Evolutionary conservation across 148 eudicot species (phyloP).

Genomic region (Polygonum aviculare): DNA sequence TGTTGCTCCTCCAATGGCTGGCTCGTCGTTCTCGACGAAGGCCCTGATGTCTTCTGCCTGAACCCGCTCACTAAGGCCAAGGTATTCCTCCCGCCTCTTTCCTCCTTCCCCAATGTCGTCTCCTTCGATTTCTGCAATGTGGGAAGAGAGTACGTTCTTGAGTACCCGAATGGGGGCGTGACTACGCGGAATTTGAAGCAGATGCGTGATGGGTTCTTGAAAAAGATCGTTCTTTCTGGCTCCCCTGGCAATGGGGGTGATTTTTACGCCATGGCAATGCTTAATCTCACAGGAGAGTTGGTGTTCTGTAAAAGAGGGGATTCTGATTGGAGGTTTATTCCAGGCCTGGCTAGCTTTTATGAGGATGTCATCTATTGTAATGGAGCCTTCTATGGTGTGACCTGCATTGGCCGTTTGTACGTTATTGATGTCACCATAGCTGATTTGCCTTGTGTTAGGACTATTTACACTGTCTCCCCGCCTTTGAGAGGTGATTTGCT

Average conservation of each 20-base stretch:
- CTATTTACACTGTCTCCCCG: conserved; percentile 15
- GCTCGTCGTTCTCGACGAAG: conserved; percentile 37
- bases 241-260: conserved; percentile 23
- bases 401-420: conserved; percentile 43
- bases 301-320: conserved; percentile 50
- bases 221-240: conserved; percentile 53
- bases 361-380: conserved; percentile 58
- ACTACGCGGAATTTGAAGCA: conserved; percentile 29
- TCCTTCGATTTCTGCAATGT: conserved; percentile 31
- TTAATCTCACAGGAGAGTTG: conserved; percentile 32
- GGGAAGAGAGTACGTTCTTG: conserved; percentile 52
- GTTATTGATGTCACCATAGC: conserved; percentile 25
- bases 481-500: conserved; percentile 46
- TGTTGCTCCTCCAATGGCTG: conserved; percentile 67
- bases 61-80: conserved; percentile 46
- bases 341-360: conserved; percentile 20
- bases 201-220: conserved; percentile 47
- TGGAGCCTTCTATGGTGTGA: conserved; percentile 48
- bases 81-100: conserved; percentile 40
- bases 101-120: conserved; percentile 51
- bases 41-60: conserved; percentile 38
- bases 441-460: conserved; percentile 14
- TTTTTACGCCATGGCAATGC: conserved; percentile 38
- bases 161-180: conserved; percentile 13
- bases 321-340: conserved; percentile 39